Evolutionary conservation across 257 asterid genomes (phyloP).

Genomic region (Fraxinus americana): DNA sequence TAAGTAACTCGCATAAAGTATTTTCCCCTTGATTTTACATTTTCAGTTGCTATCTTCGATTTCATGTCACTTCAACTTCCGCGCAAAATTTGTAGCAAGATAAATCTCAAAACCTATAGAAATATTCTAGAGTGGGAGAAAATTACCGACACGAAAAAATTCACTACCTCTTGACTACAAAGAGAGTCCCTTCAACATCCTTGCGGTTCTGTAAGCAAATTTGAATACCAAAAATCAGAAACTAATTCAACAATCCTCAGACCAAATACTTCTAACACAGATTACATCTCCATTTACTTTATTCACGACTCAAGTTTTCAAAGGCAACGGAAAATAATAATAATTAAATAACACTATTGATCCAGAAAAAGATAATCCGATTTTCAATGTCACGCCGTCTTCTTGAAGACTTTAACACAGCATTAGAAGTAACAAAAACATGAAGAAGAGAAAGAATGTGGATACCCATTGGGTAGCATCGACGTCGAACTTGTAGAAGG

Average conservation of each 20-base stretch:
- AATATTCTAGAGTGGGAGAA: background rate
- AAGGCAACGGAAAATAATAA: background rate
- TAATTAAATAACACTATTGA: background rate
- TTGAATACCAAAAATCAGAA: conserved; percentile 5
- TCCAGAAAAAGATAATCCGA: background rate
- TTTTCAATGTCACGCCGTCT: background rate
- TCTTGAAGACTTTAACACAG: background rate
- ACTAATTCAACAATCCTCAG: background rate
- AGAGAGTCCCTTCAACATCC: conserved; percentile 90
- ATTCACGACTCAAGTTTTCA: background rate
- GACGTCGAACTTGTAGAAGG: conserved; percentile 63
- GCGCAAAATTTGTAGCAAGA: background rate
- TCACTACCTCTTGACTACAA: conserved; percentile 83
- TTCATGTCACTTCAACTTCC: background rate
- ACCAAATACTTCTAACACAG: background rate
- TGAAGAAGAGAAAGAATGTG: background rate
- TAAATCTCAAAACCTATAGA: background rate
- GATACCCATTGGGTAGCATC: conserved; percentile 80
- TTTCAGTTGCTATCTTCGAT: background rate
- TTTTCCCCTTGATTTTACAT: background rate
- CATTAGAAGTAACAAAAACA: background rate
- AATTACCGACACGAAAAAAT: background rate
- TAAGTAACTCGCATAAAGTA: background rate
- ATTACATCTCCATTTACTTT: background rate
- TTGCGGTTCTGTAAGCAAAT: conserved; percentile 70